Percentiles rank a stretch among this genome's conserved stretches.
phyloP scores from a whole-genome alignment of 108 stramenopile species.

The Fragilaria radians region DNA sequence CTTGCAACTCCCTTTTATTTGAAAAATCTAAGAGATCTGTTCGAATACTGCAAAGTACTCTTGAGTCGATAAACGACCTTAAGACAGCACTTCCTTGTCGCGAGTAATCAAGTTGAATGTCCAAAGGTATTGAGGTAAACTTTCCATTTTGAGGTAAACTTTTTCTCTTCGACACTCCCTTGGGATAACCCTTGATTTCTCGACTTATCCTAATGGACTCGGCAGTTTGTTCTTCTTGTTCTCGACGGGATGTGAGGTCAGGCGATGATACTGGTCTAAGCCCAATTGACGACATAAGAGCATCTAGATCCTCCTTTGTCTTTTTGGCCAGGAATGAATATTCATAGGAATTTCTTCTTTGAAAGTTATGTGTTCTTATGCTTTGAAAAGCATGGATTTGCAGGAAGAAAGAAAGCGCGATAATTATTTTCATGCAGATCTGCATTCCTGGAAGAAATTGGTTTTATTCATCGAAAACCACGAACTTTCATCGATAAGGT shows the following conservation, averaged over 20 bases:
- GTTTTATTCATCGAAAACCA: too few species aligned
- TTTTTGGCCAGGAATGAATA: too few species aligned
- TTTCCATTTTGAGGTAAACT: neutral
- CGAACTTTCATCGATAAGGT: too few species aligned
- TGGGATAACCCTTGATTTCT: neutral
- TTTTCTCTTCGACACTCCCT: neutral
- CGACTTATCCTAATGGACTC: neutral
- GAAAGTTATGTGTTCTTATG: too few species aligned
- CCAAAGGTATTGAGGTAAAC: slow-evolving; percentile 33
- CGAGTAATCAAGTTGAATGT: slow-evolving; percentile 56
- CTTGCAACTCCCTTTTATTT: slow-evolving; percentile 31
- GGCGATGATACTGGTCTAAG: neutral
- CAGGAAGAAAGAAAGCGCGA: too few species aligned
- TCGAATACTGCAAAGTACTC: slow-evolving; percentile 24
- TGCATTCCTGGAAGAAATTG: too few species aligned
- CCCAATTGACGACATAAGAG: neutral
- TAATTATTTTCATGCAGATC: too few species aligned
- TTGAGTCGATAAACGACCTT: slow-evolving; percentile 40
- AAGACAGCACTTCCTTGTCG: slow-evolving; percentile 75
- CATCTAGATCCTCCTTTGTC: neutral
- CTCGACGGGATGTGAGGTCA: neutral
- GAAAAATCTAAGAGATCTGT: slow-evolving; percentile 36
- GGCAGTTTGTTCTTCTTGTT: neutral
- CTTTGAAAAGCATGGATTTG: too few species aligned
- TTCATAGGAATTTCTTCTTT: too few species aligned